A percentile compares a stretch with the other conserved stretches of the same genome.
phyloP scores from a whole-genome alignment of 2,329 filamentous ascomycete species.

The Monilinia vaccinii-corymbosi region DNA sequence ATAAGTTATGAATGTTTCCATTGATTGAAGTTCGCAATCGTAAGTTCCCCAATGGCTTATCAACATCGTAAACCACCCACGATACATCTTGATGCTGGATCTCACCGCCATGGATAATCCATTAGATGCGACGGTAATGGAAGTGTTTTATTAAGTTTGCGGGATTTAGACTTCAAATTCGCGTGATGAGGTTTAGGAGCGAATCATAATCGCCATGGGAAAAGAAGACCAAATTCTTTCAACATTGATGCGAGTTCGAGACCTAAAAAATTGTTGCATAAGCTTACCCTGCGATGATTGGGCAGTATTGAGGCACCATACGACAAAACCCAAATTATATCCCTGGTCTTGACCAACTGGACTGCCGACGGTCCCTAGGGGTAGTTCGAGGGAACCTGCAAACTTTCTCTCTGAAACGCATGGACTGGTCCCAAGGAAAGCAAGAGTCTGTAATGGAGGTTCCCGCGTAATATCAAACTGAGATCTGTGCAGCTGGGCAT shows the following conservation, averaged over 20 bases:
- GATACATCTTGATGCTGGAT: background rate
- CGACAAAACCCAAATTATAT: background rate
- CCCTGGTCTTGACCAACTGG: background rate
- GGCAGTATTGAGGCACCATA: background rate
- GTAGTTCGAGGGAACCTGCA: background rate
- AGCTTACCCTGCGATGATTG: background rate
- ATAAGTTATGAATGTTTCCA: background rate
- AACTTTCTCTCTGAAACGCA: background rate
- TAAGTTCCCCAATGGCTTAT: background rate
- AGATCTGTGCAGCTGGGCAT: background rate
- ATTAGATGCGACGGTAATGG: background rate
- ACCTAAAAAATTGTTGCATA: background rate
- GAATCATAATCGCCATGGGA: background rate
- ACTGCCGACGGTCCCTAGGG: background rate
- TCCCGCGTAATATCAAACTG: background rate
- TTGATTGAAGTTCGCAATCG: background rate
- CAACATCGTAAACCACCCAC: background rate
- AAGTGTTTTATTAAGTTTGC: background rate
- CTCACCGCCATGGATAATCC: background rate
- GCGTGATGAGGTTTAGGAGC: background rate
- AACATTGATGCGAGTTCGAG: too few species aligned
- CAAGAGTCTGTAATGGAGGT: background rate
- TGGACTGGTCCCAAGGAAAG: background rate
- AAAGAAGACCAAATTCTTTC: background rate
- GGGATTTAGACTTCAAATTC: background rate